A percentile compares a stretch with the other conserved stretches of the same genome.
phyloP scores from a whole-genome alignment of 106 monocot genomes.

The Dactylorhiza incarnata region DNA sequence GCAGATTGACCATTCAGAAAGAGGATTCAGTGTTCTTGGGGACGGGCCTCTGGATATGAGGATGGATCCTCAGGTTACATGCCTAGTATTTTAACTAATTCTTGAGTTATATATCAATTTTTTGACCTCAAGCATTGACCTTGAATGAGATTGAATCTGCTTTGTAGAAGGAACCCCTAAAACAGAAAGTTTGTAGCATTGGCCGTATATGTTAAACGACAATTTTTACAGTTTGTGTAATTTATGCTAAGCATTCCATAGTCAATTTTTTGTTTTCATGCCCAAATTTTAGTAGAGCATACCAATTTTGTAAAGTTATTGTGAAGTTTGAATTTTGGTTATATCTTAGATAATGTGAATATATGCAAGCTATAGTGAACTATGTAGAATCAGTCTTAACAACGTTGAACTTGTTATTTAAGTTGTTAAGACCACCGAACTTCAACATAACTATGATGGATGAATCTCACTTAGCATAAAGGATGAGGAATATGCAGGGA shows the following conservation, averaged over 20 bases:
- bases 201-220: background rate
- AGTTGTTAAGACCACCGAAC: background rate
- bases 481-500: background rate
- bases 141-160: background rate
- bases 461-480: background rate
- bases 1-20: slow-evolving; percentile 57
- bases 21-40: slow-evolving; percentile 79
- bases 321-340: background rate
- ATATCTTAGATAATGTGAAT: background rate
- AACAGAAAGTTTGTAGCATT: background rate
- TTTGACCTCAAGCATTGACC: background rate
- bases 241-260: background rate
- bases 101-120: background rate
- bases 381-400: background rate
- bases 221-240: background rate
- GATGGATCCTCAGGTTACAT: slow-evolving; percentile 81
- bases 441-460: background rate
- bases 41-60: slow-evolving; percentile 96
- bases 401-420: background rate
- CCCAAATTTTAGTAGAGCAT: background rate
- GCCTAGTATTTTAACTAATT: background rate
- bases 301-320: background rate
- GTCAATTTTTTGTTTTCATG: background rate
- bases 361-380: background rate
- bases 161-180: background rate